These are phyloP conservation scores for Coemansia sp. DNA, from an alignment of 192 early-diverging fungal genomes.

Conservation along the genomic window DNA sequence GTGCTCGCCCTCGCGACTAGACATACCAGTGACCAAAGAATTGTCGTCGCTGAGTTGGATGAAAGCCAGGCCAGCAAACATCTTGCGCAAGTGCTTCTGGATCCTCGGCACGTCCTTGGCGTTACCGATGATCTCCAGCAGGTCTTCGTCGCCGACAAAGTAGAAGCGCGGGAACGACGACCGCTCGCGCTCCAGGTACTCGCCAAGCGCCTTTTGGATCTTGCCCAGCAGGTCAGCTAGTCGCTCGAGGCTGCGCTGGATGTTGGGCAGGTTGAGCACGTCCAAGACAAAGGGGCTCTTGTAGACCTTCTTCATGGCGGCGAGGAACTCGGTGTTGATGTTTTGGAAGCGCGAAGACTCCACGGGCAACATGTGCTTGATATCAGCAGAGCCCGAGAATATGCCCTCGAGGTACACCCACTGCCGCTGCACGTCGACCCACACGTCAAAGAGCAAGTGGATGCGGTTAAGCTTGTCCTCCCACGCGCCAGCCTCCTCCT, in stretches of 20 bases:
- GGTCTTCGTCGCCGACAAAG: constrained; percentile 99
- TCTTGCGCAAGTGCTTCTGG: constrained; percentile 99
- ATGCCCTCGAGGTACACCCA: constrained; percentile 99
- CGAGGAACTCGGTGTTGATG: constrained; percentile 98
- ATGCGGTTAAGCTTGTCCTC: constrained; percentile 97
- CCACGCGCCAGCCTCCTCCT: constrained; percentile 94
- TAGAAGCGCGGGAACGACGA: constrained; percentile 99
- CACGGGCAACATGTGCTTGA: constrained; percentile 94
- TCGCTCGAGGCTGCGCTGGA: constrained; percentile 95
- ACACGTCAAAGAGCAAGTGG: constrained; percentile 96
- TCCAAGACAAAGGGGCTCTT: constrained; percentile 98
- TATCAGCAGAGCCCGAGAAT: constrained; percentile 95
- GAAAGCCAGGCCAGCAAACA: constrained; percentile 96
- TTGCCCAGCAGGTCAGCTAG: constrained; percentile 90
- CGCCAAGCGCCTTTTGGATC: constrained; percentile 98
- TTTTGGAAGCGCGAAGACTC: constrained; percentile 96
- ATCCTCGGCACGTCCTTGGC: constrained; percentile 93
- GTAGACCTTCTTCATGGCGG: constrained; percentile 98
- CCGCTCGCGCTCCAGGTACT: constrained; percentile 97
- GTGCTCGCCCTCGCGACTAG: constrained; percentile 92
- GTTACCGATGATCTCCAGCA: constrained; percentile 99
- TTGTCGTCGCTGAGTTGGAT: constrained; percentile 85
- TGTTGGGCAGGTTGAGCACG: constrained; percentile 88
- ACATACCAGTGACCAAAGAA: constrained; percentile 76
- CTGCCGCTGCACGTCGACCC: constrained; percentile 99